phyloP scores from a whole-genome alignment of 106 monocot species.

The Allium sativum region DNA sequence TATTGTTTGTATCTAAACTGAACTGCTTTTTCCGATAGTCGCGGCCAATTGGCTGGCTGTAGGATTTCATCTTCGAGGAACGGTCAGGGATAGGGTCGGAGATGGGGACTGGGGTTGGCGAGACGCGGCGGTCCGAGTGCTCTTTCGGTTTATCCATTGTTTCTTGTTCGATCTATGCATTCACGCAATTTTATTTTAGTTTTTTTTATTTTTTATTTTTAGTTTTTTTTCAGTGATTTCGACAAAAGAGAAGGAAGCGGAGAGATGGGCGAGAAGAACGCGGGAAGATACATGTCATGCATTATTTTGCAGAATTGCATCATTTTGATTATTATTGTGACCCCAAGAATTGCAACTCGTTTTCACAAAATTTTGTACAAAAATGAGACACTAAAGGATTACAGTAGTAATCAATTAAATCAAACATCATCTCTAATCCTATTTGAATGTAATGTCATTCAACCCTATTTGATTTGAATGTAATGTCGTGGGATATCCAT shows the following conservation, averaged over 20 bases:
- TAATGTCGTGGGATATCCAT: too few species aligned
- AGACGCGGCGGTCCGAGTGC: background rate
- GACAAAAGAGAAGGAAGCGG: background rate
- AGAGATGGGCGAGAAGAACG: conserved; percentile 6
- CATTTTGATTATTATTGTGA: too few species aligned
- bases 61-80: conserved; percentile 9
- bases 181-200: background rate
- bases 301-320: too few species aligned
- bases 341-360: too few species aligned
- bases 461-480: too few species aligned
- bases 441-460: too few species aligned
- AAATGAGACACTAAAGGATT: too few species aligned
- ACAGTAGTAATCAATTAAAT: too few species aligned
- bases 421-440: too few species aligned
- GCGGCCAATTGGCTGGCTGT: conserved; percentile 14
- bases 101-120: background rate
- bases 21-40: background rate
- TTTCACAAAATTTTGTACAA: too few species aligned
- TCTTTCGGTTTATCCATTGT: too few species aligned
- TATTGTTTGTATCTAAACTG: background rate
- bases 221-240: background rate
- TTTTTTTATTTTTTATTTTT: background rate
- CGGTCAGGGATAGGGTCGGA: conserved; percentile 2
- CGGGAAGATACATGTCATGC: background rate
- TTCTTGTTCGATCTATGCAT: background rate